Conservation (phyloP, 345 rosid genomes). For the Microthlaspi erraticum region DNA sequence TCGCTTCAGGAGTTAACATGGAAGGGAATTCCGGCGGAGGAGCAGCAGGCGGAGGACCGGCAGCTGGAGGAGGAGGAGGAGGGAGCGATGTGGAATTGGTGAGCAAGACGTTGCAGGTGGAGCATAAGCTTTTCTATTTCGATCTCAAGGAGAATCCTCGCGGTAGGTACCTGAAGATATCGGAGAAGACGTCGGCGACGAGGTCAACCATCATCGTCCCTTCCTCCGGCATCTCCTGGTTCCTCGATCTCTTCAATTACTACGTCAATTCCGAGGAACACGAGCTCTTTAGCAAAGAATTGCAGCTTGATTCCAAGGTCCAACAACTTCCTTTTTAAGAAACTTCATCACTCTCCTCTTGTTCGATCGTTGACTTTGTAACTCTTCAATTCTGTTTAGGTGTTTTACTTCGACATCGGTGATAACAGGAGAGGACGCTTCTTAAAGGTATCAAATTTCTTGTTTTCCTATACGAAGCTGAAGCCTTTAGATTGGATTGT, state of each 20-base stretch:
- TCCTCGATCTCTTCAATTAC: conserved; percentile 96
- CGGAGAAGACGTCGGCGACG: conserved; percentile 98
- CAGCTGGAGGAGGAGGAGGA: conserved; percentile 49
- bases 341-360: conserved; percentile 11
- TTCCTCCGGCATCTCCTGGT: conserved; percentile 96
- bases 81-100: conserved; percentile 84
- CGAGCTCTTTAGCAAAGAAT: conserved; percentile 90
- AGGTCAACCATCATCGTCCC: conserved; percentile 99
- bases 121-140: conserved; percentile 95
- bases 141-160: conserved; percentile 97
- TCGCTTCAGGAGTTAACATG: conserved; percentile 41
- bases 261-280: conserved; percentile 89
- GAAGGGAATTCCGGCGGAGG: conserved; percentile 62
- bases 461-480: background rate
- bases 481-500: conserved; percentile 15
- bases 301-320: conserved; percentile 97
- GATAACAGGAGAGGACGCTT: conserved; percentile 96
- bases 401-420: conserved; percentile 96
- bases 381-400: conserved; percentile 46
- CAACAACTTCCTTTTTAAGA: background rate
- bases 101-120: conserved; percentile 96
- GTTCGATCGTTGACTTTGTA: conserved; percentile 34
- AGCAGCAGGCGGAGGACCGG: conserved; percentile 24
- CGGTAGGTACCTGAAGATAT: conserved; percentile 92
- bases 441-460: conserved; percentile 64